Evolutionary conservation across 768 basidiomycete species (phyloP).

Genomic region (Tremella yokohamensis): DNA sequence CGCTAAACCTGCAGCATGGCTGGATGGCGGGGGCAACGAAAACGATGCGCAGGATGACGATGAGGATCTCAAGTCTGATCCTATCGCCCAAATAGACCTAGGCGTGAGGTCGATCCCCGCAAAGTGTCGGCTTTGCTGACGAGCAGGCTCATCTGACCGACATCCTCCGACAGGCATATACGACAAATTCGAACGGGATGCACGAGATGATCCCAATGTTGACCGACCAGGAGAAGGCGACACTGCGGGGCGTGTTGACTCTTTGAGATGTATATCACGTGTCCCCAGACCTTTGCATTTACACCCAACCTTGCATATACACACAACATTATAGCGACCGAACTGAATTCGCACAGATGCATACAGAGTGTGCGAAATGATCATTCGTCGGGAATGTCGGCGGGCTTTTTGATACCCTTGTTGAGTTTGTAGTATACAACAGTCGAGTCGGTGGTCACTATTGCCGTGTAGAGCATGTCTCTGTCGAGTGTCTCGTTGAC

Average conservation of each 20-base stretch:
- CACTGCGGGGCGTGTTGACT: slow-evolving; percentile 39
- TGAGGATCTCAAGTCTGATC: slow-evolving; percentile 82
- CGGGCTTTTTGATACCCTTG: slow-evolving; percentile 50
- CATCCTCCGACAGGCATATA: slow-evolving; percentile 49
- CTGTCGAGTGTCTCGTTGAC: slow-evolving; percentile 25
- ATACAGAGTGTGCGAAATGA: neutral
- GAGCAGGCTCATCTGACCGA: slow-evolving; percentile 45
- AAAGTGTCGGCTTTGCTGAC: neutral
- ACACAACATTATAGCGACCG: no score
- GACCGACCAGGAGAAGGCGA: slow-evolving; percentile 46
- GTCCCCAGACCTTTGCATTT: no score
- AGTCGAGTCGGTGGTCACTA: slow-evolving; percentile 44
- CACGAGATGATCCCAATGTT: slow-evolving; percentile 43
- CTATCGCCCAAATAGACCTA: slow-evolving; percentile 82
- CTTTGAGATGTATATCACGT: no score
- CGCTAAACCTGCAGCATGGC: slow-evolving; percentile 35
- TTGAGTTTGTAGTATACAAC: slow-evolving; percentile 49
- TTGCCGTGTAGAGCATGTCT: slow-evolving; percentile 45
- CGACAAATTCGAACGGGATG: slow-evolving; percentile 42
- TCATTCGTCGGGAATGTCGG: slow-evolving; percentile 50
- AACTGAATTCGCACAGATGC: no score
- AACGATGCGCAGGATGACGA: slow-evolving; percentile 69
- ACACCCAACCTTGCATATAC: no score
- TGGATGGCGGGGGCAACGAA: slow-evolving; percentile 72
- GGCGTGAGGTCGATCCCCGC: slow-evolving; percentile 51